Evolutionary conservation across 2,329 filamentous ascomycete genomes (phyloP), one percentile per base, ranked within the genome.

Genomic region (Diaporthe sp.): DNA sequence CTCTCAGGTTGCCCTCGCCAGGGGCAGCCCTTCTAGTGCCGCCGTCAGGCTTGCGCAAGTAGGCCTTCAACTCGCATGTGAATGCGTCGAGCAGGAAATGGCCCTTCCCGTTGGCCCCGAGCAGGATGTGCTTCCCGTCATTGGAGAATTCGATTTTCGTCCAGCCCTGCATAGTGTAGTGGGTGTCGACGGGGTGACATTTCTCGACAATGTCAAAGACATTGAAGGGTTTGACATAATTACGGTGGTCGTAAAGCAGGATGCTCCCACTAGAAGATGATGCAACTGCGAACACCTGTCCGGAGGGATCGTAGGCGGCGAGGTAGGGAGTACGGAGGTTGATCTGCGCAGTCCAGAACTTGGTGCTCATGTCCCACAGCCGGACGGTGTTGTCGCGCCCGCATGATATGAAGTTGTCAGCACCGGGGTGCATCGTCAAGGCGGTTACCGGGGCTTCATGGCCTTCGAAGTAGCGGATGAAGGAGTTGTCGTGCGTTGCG

Each of bases 11-110:
- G 3, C 83, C 82, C 77, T 92, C 90, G 9, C 90, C 91, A 0
- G 87, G 85, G 3, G 88, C 89, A 2, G 89, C 81, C 15, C 90
- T 85, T 19, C 85, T 85, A 5, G 88, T 87, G 10, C 88, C 87
- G 75, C 85, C 91, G 82, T 84, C 88, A 77, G 84, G 90, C 83
- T 86, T 91, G 81, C 80, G 90, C 73, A 96, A 87, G 81, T 94
- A 95, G 13, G 94, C 92, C 80, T 93, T 94, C 30, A 98, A 83
- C 9, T 88, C 89, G 52, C 96, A 97, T 55, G 95, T 92, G 81
- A 98, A 98, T 1, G 96, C 94, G 82, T 99, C 97, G n/a, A 99
- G 87, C 3, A 99, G 86, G 80, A 97, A 97, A 83, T 99, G 97
- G 0, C 95, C 95, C 69, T 89, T 89, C 9, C 94, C 95, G 66